Conservation (phyloP, 2,329 filamentous ascomycete species). For the Sporothrix mexicana region DNA sequence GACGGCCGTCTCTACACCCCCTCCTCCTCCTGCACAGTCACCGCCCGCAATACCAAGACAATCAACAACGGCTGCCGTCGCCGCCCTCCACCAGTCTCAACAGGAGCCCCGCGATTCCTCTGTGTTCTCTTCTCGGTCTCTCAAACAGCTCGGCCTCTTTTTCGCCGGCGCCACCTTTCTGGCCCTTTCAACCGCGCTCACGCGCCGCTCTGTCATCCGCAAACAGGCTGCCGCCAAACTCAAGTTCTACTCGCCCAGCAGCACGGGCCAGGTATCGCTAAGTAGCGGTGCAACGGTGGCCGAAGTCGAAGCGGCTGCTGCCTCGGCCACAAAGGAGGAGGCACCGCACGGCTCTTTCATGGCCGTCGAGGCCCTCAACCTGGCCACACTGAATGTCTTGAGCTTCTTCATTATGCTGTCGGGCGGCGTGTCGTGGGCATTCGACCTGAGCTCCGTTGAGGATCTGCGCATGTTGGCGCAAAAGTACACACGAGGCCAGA, state of each 20-base stretch:
- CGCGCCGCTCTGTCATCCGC: slow-evolving; percentile 70
- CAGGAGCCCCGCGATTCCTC: slow-evolving; percentile 20
- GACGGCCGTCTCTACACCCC: not conserved
- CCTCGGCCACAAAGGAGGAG: slow-evolving; percentile 46
- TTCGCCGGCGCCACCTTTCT: slow-evolving; percentile 78
- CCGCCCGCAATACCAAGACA: not conserved
- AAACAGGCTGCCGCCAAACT: slow-evolving; percentile 68
- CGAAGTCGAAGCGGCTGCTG: not conserved
- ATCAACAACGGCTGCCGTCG: not conserved
- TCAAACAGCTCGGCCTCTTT: slow-evolving; percentile 72
- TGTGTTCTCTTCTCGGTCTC: slow-evolving; percentile 54
- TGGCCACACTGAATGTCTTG: slow-evolving; percentile 85
- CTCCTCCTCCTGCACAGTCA: not conserved
- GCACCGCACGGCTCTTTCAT: slow-evolving; percentile 70
- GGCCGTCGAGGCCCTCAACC: slow-evolving; percentile 79
- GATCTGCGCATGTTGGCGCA: slow-evolving; percentile 65
- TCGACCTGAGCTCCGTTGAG: slow-evolving; percentile 74
- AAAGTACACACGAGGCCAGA: slow-evolving; percentile 44
- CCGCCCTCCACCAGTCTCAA: not conserved
- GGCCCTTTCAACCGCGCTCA: slow-evolving; percentile 71
- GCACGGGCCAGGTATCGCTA: slow-evolving; percentile 42
- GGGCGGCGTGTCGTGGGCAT: slow-evolving; percentile 76
- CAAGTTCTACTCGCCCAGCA: slow-evolving; percentile 70
- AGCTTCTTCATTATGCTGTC: slow-evolving; percentile 75
- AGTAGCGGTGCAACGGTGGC: slow-evolving; percentile 38